Evolutionary conservation across 2,329 filamentous ascomycete species (phyloP), one percentile per base, ranked within the genome.

Genomic region (Claviceps sorghi): DNA sequence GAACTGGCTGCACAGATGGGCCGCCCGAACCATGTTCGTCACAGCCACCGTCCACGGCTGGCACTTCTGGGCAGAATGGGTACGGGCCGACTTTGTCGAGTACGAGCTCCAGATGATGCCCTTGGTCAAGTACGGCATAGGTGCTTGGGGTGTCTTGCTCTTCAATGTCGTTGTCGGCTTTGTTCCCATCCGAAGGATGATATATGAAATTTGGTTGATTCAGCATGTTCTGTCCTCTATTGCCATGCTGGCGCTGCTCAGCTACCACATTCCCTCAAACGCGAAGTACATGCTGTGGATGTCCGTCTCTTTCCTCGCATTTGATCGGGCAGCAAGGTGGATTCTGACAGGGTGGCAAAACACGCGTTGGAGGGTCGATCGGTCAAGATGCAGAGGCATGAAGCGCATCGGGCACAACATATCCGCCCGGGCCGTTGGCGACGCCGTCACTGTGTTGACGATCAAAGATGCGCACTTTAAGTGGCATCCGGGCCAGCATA

Each of bases 1-100:
- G 53, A 86, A 85, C 62, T 87, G 83, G 83, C 66, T 86, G 50
- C 84, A 88, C 60, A 76, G 84, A 55, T 88, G 84, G 83, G 78
- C 82, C 10, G 81, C 79, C 3, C 75, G 84, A 54, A 83, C 80
- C 52, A 78, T 87, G 68, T 75, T 87, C 38, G 67, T 86, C 17
- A 85, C 80, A 0, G 79, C 78, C 1, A 81, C 82, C 1, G 73
- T 86, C 3, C 84, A 88, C 59, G 82, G 84, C 54, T 84, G 79
- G 58, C 79, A 84, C 63, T 87, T 86, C 63, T 82, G 80, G 66
- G 69, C 70, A 2, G 75, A 82, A 60, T 87, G 83, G 80, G 73
- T 74, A 29, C 69, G 69, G 11, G 74, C 78, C 52, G 76, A 78
- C 53, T 79, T 83, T 53, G 72, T 85, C 32, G 65, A 75, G 42